Base-by-base conservation (phyloP, 2,329 filamentous ascomycete genomes). In the Paramyrothecium sp. region DNA sequence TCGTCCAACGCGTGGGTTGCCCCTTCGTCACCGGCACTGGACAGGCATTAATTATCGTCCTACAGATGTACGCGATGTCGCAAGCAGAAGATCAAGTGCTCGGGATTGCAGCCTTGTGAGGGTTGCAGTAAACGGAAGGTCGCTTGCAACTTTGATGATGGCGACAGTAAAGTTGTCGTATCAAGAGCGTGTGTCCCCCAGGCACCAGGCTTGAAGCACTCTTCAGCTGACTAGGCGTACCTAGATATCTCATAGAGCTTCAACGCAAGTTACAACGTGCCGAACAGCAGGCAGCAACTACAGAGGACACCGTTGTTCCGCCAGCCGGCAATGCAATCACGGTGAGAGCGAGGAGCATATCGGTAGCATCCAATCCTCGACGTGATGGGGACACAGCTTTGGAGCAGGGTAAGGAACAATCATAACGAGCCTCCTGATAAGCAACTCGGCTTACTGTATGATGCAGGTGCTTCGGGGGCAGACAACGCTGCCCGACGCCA, bases 161-260 rank as follows among this genome's bases (percentile, higher is more conserved):
- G 72, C n/a, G 75, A 79, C 41, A 75, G 80, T 53, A 81, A 81
- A 59, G 70, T 82, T 16, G 64, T 81, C 3, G 78, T 82, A 3
- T 79, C 78, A 16, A 70, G 71, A 67, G 76, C 75, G 78, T 79
- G 61, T 52, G 19, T 60, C 64, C 1, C 26, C 10, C 26, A 4
- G 10, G 26, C 26, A 30, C 4, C 10, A 4, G 5, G 26, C 26
- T 30, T 30, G 4, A 4, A 10, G 26, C 26, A 30, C 26, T 10
- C 10, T 4, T 30, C 4, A 30, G 10, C 26, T 30, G 5, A 30
- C 26, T 10, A n/a, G 26, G 5, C 10, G 26, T 10, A 63, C 54
- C 7, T 19, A 64, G 63, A 21, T 67, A 62, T 57, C 59, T 67
- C 44, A 53, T 57, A 53, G 60, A 66, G 30, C 54, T 67, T 50